A percentile compares a stretch with the other conserved stretches of the same genome.
Evolutionary conservation across 352 stramenopile species (phyloP).

Genomic region (Globisporangium paroecandrum): DNA sequence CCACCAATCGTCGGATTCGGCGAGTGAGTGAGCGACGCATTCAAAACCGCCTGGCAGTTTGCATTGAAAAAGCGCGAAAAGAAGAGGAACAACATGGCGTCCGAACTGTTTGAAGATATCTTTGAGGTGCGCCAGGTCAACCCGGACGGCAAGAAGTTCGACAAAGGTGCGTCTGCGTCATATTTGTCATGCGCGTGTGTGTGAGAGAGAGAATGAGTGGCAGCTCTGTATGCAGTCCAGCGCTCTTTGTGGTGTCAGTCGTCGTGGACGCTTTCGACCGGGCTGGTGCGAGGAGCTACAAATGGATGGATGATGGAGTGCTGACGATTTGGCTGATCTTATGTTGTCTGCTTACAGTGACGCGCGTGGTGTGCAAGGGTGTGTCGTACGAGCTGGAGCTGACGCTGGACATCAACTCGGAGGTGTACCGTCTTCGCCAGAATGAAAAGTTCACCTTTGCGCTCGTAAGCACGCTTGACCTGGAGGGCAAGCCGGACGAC

Average conservation of each 20-base stretch:
- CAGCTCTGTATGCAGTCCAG: not conserved
- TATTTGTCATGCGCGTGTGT: not conserved
- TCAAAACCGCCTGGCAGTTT: constrained; percentile 3
- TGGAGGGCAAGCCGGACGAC: constrained; percentile 96
- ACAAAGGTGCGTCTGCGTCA: constrained; percentile 68
- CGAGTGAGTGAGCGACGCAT: not conserved
- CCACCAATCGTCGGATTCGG: constrained; percentile 12
- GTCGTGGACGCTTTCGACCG: not conserved
- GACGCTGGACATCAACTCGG: constrained; percentile 97
- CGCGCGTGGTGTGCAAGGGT: constrained; percentile 94
- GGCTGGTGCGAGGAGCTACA: not conserved
- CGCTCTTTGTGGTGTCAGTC: not conserved
- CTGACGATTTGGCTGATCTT: constrained; percentile 12
- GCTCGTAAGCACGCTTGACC: constrained; percentile 94
- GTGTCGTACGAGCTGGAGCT: constrained; percentile 98
- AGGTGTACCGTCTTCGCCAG: constrained; percentile 95
- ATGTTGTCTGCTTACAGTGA: constrained; percentile 54
- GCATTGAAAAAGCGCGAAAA: constrained; percentile 10
- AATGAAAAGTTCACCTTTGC: constrained; percentile 97
- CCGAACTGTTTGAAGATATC: constrained; percentile 98
- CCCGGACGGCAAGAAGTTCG: constrained; percentile 97
- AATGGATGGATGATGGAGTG: not conserved
- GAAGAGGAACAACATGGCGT: constrained; percentile 52
- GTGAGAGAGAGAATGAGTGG: not conserved
- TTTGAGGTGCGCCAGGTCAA: constrained; percentile 97